Percentiles rank a stretch among this genome's conserved stretches.
Conservation (phyloP, 768 basidiomycete species). For the Mycena galericulata region DNA sequence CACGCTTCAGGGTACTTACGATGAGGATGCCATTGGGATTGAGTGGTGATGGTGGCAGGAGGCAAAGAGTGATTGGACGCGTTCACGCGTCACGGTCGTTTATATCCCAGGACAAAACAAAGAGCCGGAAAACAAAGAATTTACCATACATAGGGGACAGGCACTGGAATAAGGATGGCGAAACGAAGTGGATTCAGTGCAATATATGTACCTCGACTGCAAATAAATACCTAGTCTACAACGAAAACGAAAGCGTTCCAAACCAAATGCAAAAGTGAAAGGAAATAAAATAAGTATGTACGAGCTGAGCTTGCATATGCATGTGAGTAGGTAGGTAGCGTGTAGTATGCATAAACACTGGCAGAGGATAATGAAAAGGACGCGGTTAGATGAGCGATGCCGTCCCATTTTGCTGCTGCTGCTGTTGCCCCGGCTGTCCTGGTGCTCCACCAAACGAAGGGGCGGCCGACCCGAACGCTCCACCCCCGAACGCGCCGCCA, state of each 20-base stretch:
- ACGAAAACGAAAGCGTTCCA: conserved; percentile 12
- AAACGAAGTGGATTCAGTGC: too few relatives aligned
- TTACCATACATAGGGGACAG: too few relatives aligned
- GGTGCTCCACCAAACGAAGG: conserved; percentile 25
- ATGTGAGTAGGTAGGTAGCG: not conserved
- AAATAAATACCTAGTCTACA: conserved; percentile 26
- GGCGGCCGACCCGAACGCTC: conserved; percentile 43
- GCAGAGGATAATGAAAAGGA: not conserved
- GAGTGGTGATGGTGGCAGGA: conserved; percentile 26
- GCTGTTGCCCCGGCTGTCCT: conserved; percentile 50
- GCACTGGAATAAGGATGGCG: too few relatives aligned
- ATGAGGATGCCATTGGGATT: conserved; percentile 8
- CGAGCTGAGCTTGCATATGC: too few relatives aligned
- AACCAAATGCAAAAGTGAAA: not conserved
- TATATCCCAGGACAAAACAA: too few relatives aligned
- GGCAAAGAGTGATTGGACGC: conserved; percentile 24
- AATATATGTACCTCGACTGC: too few relatives aligned
- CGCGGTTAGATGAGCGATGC: conserved; percentile 60
- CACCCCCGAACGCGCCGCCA: conserved; percentile 37
- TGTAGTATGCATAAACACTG: not conserved
- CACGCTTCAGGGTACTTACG: not conserved
- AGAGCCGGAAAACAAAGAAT: too few relatives aligned
- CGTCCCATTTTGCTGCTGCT: conserved; percentile 53
- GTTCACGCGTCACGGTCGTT: conserved; percentile 11
- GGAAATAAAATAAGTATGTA: conserved; percentile 18